These are phyloP conservation scores for Quercus tomentella DNA, from an alignment of 331 rosid genomes.

Conservation along the genomic window DNA sequence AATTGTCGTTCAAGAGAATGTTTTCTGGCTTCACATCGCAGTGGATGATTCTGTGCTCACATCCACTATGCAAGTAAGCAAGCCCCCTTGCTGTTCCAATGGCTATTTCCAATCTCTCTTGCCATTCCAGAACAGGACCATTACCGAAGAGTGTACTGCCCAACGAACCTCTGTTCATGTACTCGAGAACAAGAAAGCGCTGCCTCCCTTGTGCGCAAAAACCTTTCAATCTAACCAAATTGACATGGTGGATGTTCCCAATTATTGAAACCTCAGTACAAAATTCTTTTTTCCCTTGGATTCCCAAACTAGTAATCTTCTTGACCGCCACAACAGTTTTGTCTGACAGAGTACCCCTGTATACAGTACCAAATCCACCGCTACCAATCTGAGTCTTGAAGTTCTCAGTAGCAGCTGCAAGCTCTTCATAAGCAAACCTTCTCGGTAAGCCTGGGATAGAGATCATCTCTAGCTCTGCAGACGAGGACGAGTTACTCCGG, in stretches of 20 bases:
- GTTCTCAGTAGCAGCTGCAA: conserved; percentile 63
- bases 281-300: conserved; percentile 84
- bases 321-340: conserved; percentile 77
- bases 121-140: conserved; percentile 84
- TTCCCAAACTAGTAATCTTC: conserved; percentile 63
- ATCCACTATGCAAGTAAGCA: conserved; percentile 74
- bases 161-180: conserved; percentile 84
- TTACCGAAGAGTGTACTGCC: conserved; percentile 68
- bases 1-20: conserved; percentile 69
- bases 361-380: conserved; percentile 85
- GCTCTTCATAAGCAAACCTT: conserved; percentile 68
- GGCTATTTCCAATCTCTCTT: conserved; percentile 76
- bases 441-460: conserved; percentile 81
- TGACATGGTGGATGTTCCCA: conserved; percentile 75
- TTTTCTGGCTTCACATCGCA: conserved; percentile 94
- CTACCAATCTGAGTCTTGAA: conserved; percentile 69
- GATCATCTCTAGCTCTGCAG: conserved; percentile 60
- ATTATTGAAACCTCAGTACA: conserved; percentile 87
- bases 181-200: conserved; percentile 71
- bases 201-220: conserved; percentile 76
- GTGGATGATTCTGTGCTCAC: conserved; percentile 77
- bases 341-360: conserved; percentile 67
- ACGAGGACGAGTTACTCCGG: conserved; percentile 36
- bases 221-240: conserved; percentile 76
- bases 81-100: conserved; percentile 92